A percentile compares a stretch with the other conserved stretches of the same genome.
Evolutionary conservation across 2,329 filamentous ascomycete species (phyloP).

Genomic region (Penicillium verrucosum): DNA sequence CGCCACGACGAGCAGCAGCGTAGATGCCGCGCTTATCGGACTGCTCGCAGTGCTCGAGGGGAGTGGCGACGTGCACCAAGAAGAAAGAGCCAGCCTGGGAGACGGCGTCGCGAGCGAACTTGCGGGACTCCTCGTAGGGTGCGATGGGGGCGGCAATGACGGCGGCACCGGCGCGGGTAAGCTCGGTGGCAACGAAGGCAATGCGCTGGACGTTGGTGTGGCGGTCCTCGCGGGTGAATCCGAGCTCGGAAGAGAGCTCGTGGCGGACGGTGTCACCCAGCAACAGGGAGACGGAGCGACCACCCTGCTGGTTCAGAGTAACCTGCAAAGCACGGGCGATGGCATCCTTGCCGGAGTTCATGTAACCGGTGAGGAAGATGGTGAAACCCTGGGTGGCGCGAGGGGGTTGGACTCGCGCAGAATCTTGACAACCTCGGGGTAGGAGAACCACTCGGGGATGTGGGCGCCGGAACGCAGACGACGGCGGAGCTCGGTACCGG

Average conservation of each 20-base stretch:
- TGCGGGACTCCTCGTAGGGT: constrained; percentile 76
- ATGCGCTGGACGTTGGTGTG: constrained; percentile 95
- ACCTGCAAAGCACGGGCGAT: constrained; percentile 94
- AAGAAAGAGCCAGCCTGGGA: constrained; percentile 85
- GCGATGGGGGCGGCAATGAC: constrained; percentile 97
- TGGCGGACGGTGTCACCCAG: constrained; percentile 92
- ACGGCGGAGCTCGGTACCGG: constrained; percentile 83
- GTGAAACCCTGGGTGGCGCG: constrained; percentile 94
- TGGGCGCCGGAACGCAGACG: constrained; percentile 87
- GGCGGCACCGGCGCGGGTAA: constrained; percentile 87
- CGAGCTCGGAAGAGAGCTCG: constrained; percentile 91
- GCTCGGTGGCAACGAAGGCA: constrained; percentile 90
- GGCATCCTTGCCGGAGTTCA: constrained; percentile 95
- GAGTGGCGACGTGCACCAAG: constrained; percentile 90
- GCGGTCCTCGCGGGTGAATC: constrained; percentile 89
- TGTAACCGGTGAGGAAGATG: constrained; percentile 94
- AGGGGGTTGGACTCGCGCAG: constrained; percentile 95
- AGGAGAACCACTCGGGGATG: constrained; percentile 99
- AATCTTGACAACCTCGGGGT: constrained; percentile 96
- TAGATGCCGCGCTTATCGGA: constrained; percentile 94
- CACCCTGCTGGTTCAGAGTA: constrained; percentile 96
- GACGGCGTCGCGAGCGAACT: constrained; percentile 76
- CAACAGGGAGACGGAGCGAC: constrained; percentile 88
- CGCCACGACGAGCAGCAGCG: constrained; percentile 73
- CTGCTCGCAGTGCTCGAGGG: constrained; percentile 89